These are phyloP conservation scores for Scytalidium sp. DNA, from an alignment of 2,329 filamentous ascomycete genomes.

Conservation along the genomic window DNA sequence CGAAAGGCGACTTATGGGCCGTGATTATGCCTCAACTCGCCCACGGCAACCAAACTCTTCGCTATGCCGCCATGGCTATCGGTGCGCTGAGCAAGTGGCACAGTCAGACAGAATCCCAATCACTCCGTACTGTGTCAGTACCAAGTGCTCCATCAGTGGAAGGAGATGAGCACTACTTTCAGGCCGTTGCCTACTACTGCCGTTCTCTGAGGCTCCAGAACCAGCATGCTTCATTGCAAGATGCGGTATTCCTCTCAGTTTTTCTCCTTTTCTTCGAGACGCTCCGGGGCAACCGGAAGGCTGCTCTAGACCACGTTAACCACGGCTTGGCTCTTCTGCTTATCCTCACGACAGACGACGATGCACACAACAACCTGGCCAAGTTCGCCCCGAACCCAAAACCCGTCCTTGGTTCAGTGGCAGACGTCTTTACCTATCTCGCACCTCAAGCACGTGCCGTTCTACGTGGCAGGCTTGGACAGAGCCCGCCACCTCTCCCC, in stretches of 20 bases:
- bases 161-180: conserved; percentile 26
- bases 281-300: conserved; percentile 26
- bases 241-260: conserved; percentile 30
- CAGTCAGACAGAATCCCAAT: conserved; percentile 8
- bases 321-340: conserved; percentile 33
- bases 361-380: conserved; percentile 8
- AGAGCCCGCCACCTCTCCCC: conserved; percentile 19
- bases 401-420: conserved; percentile 20
- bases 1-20: background rate
- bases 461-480: conserved; percentile 17
- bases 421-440: conserved; percentile 21
- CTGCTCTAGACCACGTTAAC: conserved; percentile 33
- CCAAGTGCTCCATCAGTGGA: conserved; percentile 1
- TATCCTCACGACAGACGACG: conserved; percentile 25
- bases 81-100: conserved; percentile 16
- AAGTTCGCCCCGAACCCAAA: conserved; percentile 21
- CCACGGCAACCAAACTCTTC: background rate
- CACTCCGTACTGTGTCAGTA: conserved; percentile 9
- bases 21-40: background rate
- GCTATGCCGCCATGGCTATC: background rate
- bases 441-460: conserved; percentile 20
- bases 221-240: conserved; percentile 22
- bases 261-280: conserved; percentile 30
- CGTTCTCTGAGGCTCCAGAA: conserved; percentile 29
- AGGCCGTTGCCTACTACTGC: conserved; percentile 34